Percentiles rank a stretch among this genome's conserved stretches.
Evolutionary conservation across 1,284 basidiomycete species (phyloP).

Genomic region (Spongiforma sp.): DNA sequence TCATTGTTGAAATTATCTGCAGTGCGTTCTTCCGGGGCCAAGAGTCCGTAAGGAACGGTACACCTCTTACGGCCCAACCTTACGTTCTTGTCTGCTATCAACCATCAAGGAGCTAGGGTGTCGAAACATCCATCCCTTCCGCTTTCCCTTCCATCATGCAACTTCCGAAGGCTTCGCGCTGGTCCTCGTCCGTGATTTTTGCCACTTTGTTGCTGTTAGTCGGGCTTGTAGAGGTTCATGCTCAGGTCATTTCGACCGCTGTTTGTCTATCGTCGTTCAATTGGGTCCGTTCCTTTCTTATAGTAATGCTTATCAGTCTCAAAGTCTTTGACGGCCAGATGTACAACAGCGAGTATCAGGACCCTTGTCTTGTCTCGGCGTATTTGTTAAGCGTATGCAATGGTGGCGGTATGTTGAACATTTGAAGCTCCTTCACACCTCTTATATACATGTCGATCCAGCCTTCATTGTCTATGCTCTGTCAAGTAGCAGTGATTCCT

Average conservation of each 20-base stretch:
- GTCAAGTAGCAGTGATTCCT: conserved; percentile 12
- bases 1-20: too few species aligned
- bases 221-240: conserved; percentile 18
- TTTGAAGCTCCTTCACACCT: neutral
- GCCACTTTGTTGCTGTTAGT: conserved; percentile 16
- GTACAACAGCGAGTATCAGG: conserved; percentile 38
- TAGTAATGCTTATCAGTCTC: neutral
- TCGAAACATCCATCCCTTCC: too few species aligned
- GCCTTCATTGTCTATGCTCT: conserved; percentile 29
- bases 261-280: conserved; percentile 23
- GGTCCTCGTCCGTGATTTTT: conserved; percentile 25
- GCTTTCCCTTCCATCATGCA: conserved; percentile 15
- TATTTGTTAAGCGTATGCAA: conserved; percentile 39
- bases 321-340: conserved; percentile 29
- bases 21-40: too few species aligned
- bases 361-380: conserved; percentile 41
- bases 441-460: conserved; percentile 21
- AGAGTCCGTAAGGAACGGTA: too few species aligned
- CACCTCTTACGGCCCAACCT: too few species aligned
- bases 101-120: too few species aligned
- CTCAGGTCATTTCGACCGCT: conserved; percentile 27
- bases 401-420: conserved; percentile 32
- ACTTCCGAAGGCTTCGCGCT: neutral
- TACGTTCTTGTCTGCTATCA: too few species aligned
- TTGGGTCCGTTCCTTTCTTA: conserved; percentile 27